A percentile compares a stretch with the other conserved stretches of the same genome.
Evolutionary conservation across 257 asterid species (phyloP).

Genomic region (Voacanga thouarsii): DNA sequence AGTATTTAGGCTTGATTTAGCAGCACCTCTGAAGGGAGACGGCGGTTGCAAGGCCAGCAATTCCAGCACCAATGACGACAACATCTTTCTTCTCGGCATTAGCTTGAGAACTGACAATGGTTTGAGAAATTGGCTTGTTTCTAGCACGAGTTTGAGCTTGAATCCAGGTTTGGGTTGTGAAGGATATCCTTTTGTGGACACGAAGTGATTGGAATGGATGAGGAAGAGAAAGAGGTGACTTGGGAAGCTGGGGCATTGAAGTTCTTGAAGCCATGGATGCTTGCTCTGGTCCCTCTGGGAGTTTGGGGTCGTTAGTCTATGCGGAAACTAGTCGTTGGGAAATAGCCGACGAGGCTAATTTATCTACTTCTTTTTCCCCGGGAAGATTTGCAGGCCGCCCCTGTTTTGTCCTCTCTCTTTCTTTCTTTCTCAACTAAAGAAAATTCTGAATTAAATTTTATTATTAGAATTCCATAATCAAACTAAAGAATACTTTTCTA

Average conservation of each 20-base stretch:
- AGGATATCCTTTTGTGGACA: neutral
- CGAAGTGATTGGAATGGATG: neutral
- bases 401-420: too few relatives aligned
- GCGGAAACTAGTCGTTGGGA: too few relatives aligned
- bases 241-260: constrained; percentile 1
- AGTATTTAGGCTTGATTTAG: neutral
- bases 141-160: constrained; percentile 15
- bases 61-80: constrained; percentile 86
- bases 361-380: too few relatives aligned
- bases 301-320: too few relatives aligned
- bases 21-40: constrained; percentile 62
- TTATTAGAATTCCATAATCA: too few relatives aligned
- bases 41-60: constrained; percentile 90
- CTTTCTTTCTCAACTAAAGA: too few relatives aligned
- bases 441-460: too few relatives aligned
- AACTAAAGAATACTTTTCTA: too few relatives aligned
- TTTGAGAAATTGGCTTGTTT: constrained; percentile 23
- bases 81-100: constrained; percentile 45
- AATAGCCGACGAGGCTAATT: too few relatives aligned
- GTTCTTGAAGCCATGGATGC: constrained; percentile 33
- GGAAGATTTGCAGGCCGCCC: too few relatives aligned
- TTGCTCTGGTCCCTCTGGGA: too few relatives aligned
- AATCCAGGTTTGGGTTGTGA: neutral
- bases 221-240: constrained; percentile 15
- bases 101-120: constrained; percentile 17